Base-by-base conservation (phyloP, 345 rosid genomes). In the Populus pruinosa region DNA sequence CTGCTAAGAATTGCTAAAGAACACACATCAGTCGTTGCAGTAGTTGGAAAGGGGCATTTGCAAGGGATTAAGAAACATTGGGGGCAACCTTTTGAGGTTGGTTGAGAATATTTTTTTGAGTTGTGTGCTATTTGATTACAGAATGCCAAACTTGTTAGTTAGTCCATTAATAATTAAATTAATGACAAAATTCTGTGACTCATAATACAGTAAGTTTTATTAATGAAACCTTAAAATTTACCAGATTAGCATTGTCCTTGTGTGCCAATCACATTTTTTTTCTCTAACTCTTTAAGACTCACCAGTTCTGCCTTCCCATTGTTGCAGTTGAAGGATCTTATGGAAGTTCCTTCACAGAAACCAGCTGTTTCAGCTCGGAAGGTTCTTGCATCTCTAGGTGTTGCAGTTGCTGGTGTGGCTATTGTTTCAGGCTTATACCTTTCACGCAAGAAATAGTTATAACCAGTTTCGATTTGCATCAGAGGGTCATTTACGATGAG, bases 21-120 rank as follows among this genome's bases (percentile, higher is more conserved):
- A 79, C 97, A 94, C 71, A 81, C 83, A 76, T 89, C 92, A 33
- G 97, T 96, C 2, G 99, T 96, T 38, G 99, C 97, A 41, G 98
- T 96, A 3, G 93, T 96, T 39, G 99, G 99, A n/a, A 96, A 87
- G 88, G 98, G 98, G n/a, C 99, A 96, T 82, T 81, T 96, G 77
- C 83, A 85, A 53, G 99, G 98, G 82, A 96, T 96, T 71, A 87
- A 85, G 90, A 90, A 88, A 81, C 81, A 91, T 38, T 96, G 99
- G 99, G 79, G 88, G 88, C 97, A 94, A 77, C 92, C 95, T 77
- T 86, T 96, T 74, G 75, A 31, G 86, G 93, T 93, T 21, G 25
- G 91, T 88, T 20, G 31, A 47, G 66, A 39, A 25, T 50, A 78
- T 73, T 17, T 13, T 13, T 36, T 49, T 20, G 8, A 36, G 20